phyloP scores from a whole-genome alignment of 192 early-diverging fungal genomes.

The Backusella mclennaniae region DNA sequence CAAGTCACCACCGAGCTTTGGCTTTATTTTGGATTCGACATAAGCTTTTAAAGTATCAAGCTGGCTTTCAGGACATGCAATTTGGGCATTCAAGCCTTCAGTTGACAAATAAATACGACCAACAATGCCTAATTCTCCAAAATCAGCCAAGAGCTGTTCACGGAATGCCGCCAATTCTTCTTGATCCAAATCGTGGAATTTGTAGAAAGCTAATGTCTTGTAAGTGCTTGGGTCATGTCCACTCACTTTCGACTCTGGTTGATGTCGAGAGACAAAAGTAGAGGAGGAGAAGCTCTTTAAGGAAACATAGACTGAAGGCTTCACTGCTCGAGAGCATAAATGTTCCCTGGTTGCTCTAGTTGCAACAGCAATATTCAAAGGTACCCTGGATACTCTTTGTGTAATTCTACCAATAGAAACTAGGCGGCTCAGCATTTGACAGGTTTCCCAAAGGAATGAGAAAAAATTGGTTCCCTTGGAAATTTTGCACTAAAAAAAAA shows the following conservation, averaged over 20 bases:
- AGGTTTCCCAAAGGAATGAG: conserved; percentile 1
- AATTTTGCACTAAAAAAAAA: not conserved
- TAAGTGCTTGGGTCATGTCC: conserved; percentile 17
- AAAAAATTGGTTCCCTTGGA: not conserved
- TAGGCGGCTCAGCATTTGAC: not conserved
- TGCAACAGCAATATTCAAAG: not conserved
- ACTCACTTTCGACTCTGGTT: not conserved
- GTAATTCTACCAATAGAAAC: not conserved
- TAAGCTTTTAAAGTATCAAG: conserved; percentile 51
- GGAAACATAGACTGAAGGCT: not conserved
- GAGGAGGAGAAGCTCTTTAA: not conserved
- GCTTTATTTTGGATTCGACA: conserved; percentile 38
- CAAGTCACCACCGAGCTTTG: conserved; percentile 29
- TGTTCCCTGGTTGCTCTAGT: not conserved
- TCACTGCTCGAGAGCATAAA: not conserved
- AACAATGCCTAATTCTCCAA: conserved; percentile 53
- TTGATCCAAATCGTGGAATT: conserved; percentile 39
- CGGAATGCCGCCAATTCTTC: conserved; percentile 34
- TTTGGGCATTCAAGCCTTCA: conserved; percentile 82
- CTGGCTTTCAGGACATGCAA: conserved; percentile 59
- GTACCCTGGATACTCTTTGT: not conserved
- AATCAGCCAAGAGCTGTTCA: conserved; percentile 37
- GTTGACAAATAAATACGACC: conserved; percentile 73
- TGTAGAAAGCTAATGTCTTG: conserved; percentile 56
- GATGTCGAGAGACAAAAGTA: not conserved